phyloP scores from a whole-genome alignment of 305 asterid species.

The Euphrasia arctica region DNA sequence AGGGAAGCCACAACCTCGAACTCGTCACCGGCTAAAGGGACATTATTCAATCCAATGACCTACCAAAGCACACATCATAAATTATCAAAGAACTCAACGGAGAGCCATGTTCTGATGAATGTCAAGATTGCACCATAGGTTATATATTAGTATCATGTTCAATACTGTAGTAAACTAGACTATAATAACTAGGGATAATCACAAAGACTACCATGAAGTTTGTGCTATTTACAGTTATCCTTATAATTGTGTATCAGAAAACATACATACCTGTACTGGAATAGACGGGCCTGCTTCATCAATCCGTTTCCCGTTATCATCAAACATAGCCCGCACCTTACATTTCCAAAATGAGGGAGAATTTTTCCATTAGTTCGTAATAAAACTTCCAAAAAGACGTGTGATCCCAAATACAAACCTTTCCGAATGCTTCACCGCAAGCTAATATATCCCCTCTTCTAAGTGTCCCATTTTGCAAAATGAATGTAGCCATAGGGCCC shows the following conservation, averaged over 20 bases:
- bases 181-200: neutral
- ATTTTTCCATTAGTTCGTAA: conserved; percentile 24
- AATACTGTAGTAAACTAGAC: neutral
- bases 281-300: conserved; percentile 89
- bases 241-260: conserved; percentile 7
- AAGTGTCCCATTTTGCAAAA: conserved; percentile 93
- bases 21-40: conserved; percentile 95
- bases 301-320: conserved; percentile 73
- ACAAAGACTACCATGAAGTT: no score
- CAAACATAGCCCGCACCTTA: conserved; percentile 95
- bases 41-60: conserved; percentile 89
- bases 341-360: conserved; percentile 25
- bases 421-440: conserved; percentile 97
- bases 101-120: neutral
- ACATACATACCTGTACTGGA: conserved; percentile 79
- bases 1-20: conserved; percentile 86
- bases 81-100: conserved; percentile 14
- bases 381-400: conserved; percentile 21
- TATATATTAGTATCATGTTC: neutral
- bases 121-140: neutral
- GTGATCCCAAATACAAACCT: conserved; percentile 56
- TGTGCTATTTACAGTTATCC: neutral
- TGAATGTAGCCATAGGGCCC: conserved; percentile 92
- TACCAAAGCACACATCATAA: conserved; percentile 33
- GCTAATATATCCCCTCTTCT: conserved; percentile 72